Base-by-base conservation (phyloP, 139 green algal genomes). In the Yamagishiella unicocca region DNA sequence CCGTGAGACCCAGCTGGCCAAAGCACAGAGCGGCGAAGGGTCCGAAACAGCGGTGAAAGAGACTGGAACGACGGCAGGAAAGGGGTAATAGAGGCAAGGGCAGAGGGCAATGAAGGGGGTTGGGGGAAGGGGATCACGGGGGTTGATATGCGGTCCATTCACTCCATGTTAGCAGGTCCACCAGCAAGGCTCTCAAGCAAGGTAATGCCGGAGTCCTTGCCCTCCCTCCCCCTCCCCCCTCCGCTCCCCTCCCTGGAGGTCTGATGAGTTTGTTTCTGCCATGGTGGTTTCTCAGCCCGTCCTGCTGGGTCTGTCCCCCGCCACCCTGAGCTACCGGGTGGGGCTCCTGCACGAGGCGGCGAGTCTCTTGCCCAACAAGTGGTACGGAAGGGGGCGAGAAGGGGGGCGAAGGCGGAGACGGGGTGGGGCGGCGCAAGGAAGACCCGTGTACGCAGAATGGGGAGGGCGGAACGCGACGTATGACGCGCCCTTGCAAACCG, bases 321-420 rank as follows among this genome's bases (percentile, higher is more conserved):
- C 38, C 38, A 73, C 58, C 4, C 78, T 84, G 38, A 50, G 58
- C 12, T 27, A 74, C 38, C 55, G 78, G 38, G 25, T 61, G 19
- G 78, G 50, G 8, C 58, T 74, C 9, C 78, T 84, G 78, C 78
- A 84, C 58, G 78, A 84, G 78, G 78, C 78, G 14, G 78, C 78
- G 7, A 84, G 78, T 58, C 29, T 74, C 58, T 10, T 84, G 78
- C 58, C 78, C 37, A 72, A 54, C 53, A 74, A 73, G 37, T 74
- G 77, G 55, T 84, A 38, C 19, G 75, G 1, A 21, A 1, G 35
- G 9, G 45, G 45, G 73, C 12, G 2, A 8, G 45, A 22, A 8
- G 67, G 67, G 35, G 67, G 2, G 67, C n/a, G n/a, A n/a, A n/a
- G n/a, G n/a, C n/a, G n/a, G n/a, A n/a, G n/a, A 6, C 29, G 67